Evolutionary conservation across 2,329 filamentous ascomycete species (phyloP).

Genomic region (Paraphaeosphaeria sporulosa): DNA sequence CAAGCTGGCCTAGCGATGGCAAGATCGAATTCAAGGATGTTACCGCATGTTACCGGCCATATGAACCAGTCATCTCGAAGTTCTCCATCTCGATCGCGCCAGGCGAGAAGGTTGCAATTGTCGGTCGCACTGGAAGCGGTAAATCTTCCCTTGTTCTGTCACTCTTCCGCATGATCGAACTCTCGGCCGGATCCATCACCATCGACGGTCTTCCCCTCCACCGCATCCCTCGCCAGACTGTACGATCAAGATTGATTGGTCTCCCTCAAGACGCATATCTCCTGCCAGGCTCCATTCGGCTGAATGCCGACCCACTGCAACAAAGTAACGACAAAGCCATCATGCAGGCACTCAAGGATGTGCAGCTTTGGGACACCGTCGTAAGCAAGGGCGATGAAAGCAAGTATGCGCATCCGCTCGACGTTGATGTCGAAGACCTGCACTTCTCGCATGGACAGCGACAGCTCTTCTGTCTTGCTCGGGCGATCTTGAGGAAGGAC

Average conservation of each 20-base stretch:
- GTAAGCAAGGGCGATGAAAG: conserved; percentile 39
- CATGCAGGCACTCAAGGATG: conserved; percentile 54
- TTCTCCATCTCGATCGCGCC: conserved; percentile 56
- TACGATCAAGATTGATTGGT: conserved; percentile 57
- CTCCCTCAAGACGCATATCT: conserved; percentile 63
- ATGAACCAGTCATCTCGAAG: conserved; percentile 52
- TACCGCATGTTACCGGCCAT: conserved; percentile 54
- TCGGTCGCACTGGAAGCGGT: conserved; percentile 63
- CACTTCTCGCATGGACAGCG: conserved; percentile 61
- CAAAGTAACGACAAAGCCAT: conserved; percentile 51
- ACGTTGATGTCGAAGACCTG: conserved; percentile 40
- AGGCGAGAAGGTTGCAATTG: conserved; percentile 61
- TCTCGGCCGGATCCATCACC: conserved; percentile 51
- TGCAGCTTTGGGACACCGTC: conserved; percentile 55
- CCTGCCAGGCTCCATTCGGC: conserved; percentile 56
- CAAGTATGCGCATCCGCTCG: conserved; percentile 42
- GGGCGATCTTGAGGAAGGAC: conserved; percentile 60
- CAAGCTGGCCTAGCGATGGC: conserved; percentile 54
- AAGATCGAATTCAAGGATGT: conserved; percentile 54
- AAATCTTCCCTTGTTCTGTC: conserved; percentile 60
- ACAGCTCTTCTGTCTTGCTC: conserved; percentile 69
- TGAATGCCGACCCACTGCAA: conserved; percentile 58
- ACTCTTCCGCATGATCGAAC: conserved; percentile 59
- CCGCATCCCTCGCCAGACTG: conserved; percentile 51
- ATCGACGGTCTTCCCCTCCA: conserved; percentile 60